Evolutionary conservation across 371 early-diverging fungal genomes (phyloP).

Genomic region (Lichtheimia ramosa): DNA sequence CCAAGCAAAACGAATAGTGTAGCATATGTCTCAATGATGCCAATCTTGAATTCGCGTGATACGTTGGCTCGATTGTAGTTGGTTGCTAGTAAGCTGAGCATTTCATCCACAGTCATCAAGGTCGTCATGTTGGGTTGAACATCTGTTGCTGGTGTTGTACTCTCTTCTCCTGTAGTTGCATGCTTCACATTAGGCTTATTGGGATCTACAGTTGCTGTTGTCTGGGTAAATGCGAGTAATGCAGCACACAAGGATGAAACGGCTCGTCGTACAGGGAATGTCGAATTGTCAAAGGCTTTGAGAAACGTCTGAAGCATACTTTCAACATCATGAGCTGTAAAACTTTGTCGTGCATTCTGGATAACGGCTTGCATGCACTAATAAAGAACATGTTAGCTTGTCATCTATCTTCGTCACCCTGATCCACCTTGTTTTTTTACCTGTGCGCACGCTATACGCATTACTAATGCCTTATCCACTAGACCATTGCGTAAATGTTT

Average conservation of each 20-base stretch:
- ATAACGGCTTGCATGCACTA: constrained; percentile 57
- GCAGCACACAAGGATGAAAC: constrained; percentile 65
- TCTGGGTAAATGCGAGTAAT: constrained; percentile 59
- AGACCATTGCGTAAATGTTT: constrained; percentile 70
- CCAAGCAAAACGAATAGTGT: constrained; percentile 75
- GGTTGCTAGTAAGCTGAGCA: constrained; percentile 62
- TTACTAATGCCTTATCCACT: constrained; percentile 71
- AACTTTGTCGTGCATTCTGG: constrained; percentile 48
- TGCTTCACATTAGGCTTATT: constrained; percentile 38
- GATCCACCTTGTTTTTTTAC: constrained; percentile 33
- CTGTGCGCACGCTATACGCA: constrained; percentile 75
- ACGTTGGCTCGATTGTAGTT: constrained; percentile 60
- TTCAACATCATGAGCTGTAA: constrained; percentile 68
- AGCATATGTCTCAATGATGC: constrained; percentile 81
- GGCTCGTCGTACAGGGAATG: constrained; percentile 65
- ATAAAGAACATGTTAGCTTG: neutral
- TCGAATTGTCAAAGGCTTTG: constrained; percentile 71
- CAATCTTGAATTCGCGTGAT: constrained; percentile 75
- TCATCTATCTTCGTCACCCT: neutral
- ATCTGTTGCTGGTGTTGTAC: constrained; percentile 3
- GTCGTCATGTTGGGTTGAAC: constrained; percentile 7
- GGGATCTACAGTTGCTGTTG: constrained; percentile 36
- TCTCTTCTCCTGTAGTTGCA: constrained; percentile 42
- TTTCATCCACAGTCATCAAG: constrained; percentile 66
- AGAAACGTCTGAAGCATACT: constrained; percentile 51